Conservation (phyloP, 805 yeast species). For the Candida palmyrensis region DNA sequence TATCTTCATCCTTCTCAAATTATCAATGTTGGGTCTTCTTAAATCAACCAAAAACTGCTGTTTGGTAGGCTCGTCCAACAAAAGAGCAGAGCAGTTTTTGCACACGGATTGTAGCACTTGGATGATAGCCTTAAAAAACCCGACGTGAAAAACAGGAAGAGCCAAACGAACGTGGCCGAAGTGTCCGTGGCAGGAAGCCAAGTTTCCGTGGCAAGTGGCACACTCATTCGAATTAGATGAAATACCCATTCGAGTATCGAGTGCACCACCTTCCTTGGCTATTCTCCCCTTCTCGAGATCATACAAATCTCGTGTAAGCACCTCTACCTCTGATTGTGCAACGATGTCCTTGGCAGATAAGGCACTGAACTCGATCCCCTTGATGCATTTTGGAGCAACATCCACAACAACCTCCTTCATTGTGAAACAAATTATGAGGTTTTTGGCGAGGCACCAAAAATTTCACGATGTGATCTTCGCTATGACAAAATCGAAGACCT, state of each 20-base stretch:
- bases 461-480: no score
- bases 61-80: slow-evolving; percentile 69
- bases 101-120: slow-evolving; percentile 87
- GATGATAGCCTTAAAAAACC: slow-evolving; percentile 89
- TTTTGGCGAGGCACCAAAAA: no score
- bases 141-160: slow-evolving; percentile 95
- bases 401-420: slow-evolving; percentile 59
- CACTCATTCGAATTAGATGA: slow-evolving; percentile 84
- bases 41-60: slow-evolving; percentile 70
- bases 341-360: slow-evolving; percentile 87
- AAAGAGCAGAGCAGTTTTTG: slow-evolving; percentile 76
- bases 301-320: slow-evolving; percentile 84
- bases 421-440: neutral
- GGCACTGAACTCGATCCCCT: slow-evolving; percentile 89
- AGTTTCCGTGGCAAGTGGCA: slow-evolving; percentile 82
- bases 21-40: slow-evolving; percentile 84
- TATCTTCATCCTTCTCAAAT: slow-evolving; percentile 85
- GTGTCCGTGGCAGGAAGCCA: slow-evolving; percentile 97
- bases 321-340: slow-evolving; percentile 92
- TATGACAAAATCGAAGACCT: no score
- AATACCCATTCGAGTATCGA: slow-evolving; percentile 92
- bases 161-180: slow-evolving; percentile 94
- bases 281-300: slow-evolving; percentile 84
- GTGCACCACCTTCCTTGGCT: slow-evolving; percentile 82
- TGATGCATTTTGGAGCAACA: slow-evolving; percentile 83